Evolutionary conservation across 352 stramenopile species (phyloP).

Genomic region (Phytophthora meadii): DNA sequence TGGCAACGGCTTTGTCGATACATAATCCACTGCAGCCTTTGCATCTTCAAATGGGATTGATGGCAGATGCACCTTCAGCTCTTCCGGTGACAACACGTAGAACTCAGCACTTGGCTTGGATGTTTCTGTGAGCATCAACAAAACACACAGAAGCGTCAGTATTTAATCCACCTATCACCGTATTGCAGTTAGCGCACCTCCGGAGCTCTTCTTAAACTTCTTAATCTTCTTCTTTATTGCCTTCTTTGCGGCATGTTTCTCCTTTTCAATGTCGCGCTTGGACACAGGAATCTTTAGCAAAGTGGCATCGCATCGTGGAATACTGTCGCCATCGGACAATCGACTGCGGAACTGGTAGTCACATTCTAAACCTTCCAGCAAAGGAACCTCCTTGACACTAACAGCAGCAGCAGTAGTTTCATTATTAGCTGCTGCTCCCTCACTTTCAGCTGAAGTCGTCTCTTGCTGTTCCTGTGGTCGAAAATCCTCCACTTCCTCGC

Average conservation of each 20-base stretch:
- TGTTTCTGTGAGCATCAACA: slow-evolving; percentile 32
- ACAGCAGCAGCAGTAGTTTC: background rate
- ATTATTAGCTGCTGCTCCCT: slow-evolving; percentile 10
- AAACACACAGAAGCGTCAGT: slow-evolving; percentile 12
- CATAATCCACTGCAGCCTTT: slow-evolving; percentile 44
- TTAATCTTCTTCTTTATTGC: slow-evolving; percentile 90
- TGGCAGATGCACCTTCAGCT: slow-evolving; percentile 61
- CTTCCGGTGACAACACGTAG: slow-evolving; percentile 73
- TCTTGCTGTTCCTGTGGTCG: slow-evolving; percentile 11
- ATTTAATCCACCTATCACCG: background rate
- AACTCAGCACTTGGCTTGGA: slow-evolving; percentile 71
- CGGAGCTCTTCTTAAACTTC: slow-evolving; percentile 81
- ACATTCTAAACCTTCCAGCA: slow-evolving; percentile 45
- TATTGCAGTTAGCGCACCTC: slow-evolving; percentile 36
- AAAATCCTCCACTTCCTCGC: slow-evolving; percentile 73
- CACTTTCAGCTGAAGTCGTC: slow-evolving; percentile 1
- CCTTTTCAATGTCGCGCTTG: slow-evolving; percentile 76
- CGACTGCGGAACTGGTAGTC: slow-evolving; percentile 57
- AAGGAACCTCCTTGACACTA: slow-evolving; percentile 23
- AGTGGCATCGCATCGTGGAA: slow-evolving; percentile 75
- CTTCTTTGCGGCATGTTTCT: slow-evolving; percentile 82
- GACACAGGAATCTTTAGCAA: slow-evolving; percentile 76
- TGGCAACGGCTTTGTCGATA: slow-evolving; percentile 47
- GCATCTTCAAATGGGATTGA: slow-evolving; percentile 61
- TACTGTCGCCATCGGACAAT: slow-evolving; percentile 77